Evolutionary conservation across 2,329 filamentous ascomycete genomes (phyloP).

Genomic region (Herpotrichia juniperi): DNA sequence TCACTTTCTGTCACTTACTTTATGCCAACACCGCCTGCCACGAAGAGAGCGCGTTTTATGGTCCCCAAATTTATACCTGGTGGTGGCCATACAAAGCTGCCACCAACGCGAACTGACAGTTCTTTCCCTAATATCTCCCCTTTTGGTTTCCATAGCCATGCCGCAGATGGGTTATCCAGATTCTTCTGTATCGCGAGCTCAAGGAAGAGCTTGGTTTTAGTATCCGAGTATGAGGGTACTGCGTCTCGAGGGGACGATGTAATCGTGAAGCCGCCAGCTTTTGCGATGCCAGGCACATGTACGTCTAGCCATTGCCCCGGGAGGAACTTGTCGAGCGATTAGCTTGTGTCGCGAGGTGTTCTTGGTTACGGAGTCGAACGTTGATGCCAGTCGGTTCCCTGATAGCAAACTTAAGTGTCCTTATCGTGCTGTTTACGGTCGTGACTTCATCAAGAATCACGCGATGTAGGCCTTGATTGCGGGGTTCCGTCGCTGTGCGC

Average conservation of each 20-base stretch:
- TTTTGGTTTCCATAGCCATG: slow-evolving; percentile 71
- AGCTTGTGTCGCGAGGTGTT: slow-evolving; percentile 31
- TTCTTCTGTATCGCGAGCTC: slow-evolving; percentile 81
- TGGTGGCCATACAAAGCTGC: slow-evolving; percentile 81
- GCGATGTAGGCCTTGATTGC: slow-evolving; percentile 67
- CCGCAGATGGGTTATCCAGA: slow-evolving; percentile 72
- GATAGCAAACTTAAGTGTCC: slow-evolving; percentile 70
- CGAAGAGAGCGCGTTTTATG: slow-evolving; percentile 69
- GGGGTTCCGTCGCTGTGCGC: slow-evolving; percentile 75
- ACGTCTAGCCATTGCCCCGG: slow-evolving; percentile 91
- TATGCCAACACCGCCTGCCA: slow-evolving; percentile 83
- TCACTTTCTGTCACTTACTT: slow-evolving; percentile 65
- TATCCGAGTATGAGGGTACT: slow-evolving; percentile 25
- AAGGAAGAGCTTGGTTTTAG: slow-evolving; percentile 57
- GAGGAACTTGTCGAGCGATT: slow-evolving; percentile 63
- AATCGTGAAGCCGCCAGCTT: slow-evolving; percentile 87
- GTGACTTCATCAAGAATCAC: slow-evolving; percentile 68
- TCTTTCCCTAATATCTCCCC: slow-evolving; percentile 63
- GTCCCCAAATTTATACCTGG: slow-evolving; percentile 49
- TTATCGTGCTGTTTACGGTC: slow-evolving; percentile 69
- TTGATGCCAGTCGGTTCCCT: slow-evolving; percentile 56
- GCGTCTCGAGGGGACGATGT: slow-evolving; percentile 73
- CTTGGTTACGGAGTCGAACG: slow-evolving; percentile 45
- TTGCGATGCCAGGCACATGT: slow-evolving; percentile 70
- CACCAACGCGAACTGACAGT: slow-evolving; percentile 75